Conservation (phyloP, 176 grass and related monocot genomes). For the Pharus latifolius region DNA sequence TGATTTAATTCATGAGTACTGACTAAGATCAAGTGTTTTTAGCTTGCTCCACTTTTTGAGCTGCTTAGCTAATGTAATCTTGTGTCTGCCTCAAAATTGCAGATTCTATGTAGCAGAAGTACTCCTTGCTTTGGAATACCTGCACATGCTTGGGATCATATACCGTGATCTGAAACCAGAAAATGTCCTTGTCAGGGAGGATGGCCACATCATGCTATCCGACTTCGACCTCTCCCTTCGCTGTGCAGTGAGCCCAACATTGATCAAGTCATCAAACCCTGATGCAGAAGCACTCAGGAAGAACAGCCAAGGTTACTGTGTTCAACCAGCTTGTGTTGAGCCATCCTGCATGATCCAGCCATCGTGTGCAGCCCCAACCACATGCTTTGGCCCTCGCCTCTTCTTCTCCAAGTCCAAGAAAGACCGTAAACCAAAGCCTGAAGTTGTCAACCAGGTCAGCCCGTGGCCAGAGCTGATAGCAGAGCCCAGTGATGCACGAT, state of each 20-base stretch:
- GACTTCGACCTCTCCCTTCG: slow-evolving; percentile 83
- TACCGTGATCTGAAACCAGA: slow-evolving; percentile 84
- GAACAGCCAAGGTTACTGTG: slow-evolving; percentile 30
- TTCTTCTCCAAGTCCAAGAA: slow-evolving; percentile 57
- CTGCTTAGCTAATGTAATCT: background rate
- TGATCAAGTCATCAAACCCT: slow-evolving; percentile 47
- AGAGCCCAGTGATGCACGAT: slow-evolving; percentile 42
- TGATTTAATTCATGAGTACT: background rate
- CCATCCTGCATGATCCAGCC: slow-evolving; percentile 38
- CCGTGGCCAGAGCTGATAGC: slow-evolving; percentile 49
- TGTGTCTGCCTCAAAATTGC: background rate
- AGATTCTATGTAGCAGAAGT: slow-evolving; percentile 83
- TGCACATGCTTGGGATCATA: slow-evolving; percentile 84
- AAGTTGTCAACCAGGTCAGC: slow-evolving; percentile 38
- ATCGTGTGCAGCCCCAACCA: slow-evolving; percentile 37
- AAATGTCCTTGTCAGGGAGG: slow-evolving; percentile 70
- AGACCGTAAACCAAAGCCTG: slow-evolving; percentile 32
- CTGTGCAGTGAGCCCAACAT: slow-evolving; percentile 59
- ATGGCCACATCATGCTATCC: slow-evolving; percentile 86
- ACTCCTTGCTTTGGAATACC: slow-evolving; percentile 66
- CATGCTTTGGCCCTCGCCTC: slow-evolving; percentile 46
- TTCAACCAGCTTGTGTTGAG: slow-evolving; percentile 35
- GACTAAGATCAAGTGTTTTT: background rate
- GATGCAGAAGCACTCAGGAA: slow-evolving; percentile 28
- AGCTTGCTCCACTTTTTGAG: background rate